Percentiles rank a stretch among this genome's conserved stretches.
Evolutionary conservation across 139 green algal species (phyloP).

Genomic region (Cymbomonas tetramitiformis): DNA sequence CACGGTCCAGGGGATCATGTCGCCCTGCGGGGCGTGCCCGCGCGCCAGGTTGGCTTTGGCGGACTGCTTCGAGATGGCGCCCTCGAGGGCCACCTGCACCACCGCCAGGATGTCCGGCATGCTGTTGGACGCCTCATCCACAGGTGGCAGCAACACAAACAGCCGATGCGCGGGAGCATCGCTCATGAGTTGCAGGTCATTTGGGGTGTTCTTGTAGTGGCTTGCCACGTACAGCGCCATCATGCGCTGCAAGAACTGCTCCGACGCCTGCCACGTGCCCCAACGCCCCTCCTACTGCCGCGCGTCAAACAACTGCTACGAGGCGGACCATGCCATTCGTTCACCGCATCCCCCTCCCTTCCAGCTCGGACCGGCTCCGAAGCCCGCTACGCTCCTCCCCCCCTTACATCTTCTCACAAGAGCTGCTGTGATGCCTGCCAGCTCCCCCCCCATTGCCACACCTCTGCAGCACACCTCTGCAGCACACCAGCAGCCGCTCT

Average conservation of each 20-base stretch:
- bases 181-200: constrained; percentile 87
- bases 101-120: constrained; percentile 86
- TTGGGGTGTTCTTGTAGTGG: constrained; percentile 96
- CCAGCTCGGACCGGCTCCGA: no score
- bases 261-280: no score
- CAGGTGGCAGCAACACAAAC: constrained; percentile 81
- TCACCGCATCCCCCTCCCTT: background rate
- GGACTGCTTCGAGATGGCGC: constrained; percentile 51
- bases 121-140: constrained; percentile 58
- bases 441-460: no score
- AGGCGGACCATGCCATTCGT: no score
- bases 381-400: no score
- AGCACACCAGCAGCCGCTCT: no score
- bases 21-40: constrained; percentile 49
- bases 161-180: constrained; percentile 93
- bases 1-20: constrained; percentile 95
- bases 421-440: no score
- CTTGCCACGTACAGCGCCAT: constrained; percentile 80
- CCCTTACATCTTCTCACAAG: no score
- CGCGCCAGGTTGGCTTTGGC: constrained; percentile 52
- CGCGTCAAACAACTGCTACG: no score
- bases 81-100: constrained; percentile 80
- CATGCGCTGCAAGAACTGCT: constrained; percentile 68
- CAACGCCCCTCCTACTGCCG: no score
- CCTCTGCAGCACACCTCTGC: no score